phyloP scores from a whole-genome alignment of 768 basidiomycete species.

The Naganishia randhawae region DNA sequence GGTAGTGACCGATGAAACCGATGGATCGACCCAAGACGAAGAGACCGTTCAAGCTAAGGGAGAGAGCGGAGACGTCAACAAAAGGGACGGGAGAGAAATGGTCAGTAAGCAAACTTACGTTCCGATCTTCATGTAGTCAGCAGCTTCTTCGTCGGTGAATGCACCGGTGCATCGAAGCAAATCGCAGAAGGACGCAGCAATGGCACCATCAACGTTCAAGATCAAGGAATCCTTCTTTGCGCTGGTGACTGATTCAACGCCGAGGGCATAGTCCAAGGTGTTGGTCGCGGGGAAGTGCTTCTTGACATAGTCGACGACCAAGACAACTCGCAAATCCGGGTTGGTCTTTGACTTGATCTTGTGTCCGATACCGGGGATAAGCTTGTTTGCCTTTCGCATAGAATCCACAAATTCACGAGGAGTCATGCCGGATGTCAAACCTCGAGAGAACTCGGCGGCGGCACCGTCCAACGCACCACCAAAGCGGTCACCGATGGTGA shows the following conservation, averaged over 20 bases:
- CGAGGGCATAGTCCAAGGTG: constrained; percentile 88
- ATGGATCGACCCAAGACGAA: constrained; percentile 97
- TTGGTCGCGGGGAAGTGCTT: constrained; percentile 95
- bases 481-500: constrained; percentile 97
- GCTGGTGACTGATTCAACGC: constrained; percentile 95
- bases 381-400: constrained; percentile 86
- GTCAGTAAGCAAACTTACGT: constrained; percentile 38
- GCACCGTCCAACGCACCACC: constrained; percentile 99
- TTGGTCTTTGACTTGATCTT: constrained; percentile 81
- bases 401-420: constrained; percentile 98
- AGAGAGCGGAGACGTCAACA: constrained; percentile 20
- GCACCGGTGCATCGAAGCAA: constrained; percentile 86
- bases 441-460: constrained; percentile 88
- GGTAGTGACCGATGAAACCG: constrained; percentile 93
- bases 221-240: constrained; percentile 98
- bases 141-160: constrained; percentile 90
- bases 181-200: constrained; percentile 94
- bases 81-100: not conserved
- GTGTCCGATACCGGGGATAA: constrained; percentile 98
- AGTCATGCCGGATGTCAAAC: constrained; percentile 83
- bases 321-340: constrained; percentile 53
- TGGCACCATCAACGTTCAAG: constrained; percentile 86
- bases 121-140: constrained; percentile 83
- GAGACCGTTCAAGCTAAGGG: constrained; percentile 79
- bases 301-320: constrained; percentile 81